phyloP scores from a whole-genome alignment of 2,329 filamentous ascomycete genomes.

The Ceratocystis alfenasii region DNA sequence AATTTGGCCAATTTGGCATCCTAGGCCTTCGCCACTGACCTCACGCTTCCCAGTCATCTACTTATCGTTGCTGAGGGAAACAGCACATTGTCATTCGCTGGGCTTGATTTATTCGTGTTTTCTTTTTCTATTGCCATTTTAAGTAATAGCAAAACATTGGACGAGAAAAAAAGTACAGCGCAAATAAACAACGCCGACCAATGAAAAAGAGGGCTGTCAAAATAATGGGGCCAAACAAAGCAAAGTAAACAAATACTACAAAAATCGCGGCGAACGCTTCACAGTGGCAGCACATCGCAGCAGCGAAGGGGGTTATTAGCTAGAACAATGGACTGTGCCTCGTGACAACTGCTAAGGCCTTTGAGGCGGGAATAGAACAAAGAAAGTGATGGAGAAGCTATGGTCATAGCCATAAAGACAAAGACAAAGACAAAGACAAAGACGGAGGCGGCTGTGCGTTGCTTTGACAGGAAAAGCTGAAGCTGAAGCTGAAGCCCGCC shows the following conservation, averaged over 20 bases:
- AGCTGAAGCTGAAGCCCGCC: not conserved
- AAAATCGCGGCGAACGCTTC: too few species aligned
- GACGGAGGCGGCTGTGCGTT: not conserved
- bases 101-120: not conserved
- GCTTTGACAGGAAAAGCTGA: not conserved
- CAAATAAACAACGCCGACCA: too few species aligned
- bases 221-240: not conserved
- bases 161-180: not conserved
- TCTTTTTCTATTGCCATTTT: not conserved
- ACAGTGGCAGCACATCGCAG: too few species aligned
- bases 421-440: not conserved
- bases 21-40: too few species aligned
- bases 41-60: too few species aligned
- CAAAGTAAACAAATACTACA: not conserved
- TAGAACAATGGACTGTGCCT: too few species aligned
- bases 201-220: slow-evolving; percentile 3
- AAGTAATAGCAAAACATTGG: slow-evolving; percentile 2
- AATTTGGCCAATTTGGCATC: not conserved
- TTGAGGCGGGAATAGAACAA: too few species aligned
- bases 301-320: too few species aligned
- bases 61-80: not conserved
- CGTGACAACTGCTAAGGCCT: too few species aligned
- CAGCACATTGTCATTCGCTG: not conserved
- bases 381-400: too few species aligned
- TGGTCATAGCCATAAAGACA: not conserved